A percentile compares a stretch with the other conserved stretches of the same genome.
Conservation (phyloP, 1,284 basidiomycete species). For the Grifola frondosa region DNA sequence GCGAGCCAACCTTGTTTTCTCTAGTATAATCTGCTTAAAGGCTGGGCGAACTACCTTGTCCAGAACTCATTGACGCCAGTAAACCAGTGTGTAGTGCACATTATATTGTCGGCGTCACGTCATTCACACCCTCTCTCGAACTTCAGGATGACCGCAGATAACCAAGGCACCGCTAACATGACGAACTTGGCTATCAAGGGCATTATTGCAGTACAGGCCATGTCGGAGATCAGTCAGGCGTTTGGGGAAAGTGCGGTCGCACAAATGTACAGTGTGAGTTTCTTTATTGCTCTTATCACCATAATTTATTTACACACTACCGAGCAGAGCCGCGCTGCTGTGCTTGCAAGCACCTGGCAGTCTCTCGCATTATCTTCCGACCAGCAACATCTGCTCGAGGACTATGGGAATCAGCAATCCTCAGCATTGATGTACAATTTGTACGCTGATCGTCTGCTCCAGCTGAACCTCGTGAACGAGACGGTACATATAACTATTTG, state of each 20-base stretch:
- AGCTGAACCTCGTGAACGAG: slow-evolving; percentile 19
- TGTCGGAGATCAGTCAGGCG: slow-evolving; percentile 56
- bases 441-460: slow-evolving; percentile 59
- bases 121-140: slow-evolving; percentile 37
- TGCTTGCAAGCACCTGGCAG: slow-evolving; percentile 24
- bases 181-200: slow-evolving; percentile 76
- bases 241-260: slow-evolving; percentile 46
- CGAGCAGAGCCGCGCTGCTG: slow-evolving; percentile 15
- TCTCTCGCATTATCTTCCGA: slow-evolving; percentile 36
- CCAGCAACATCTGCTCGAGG: slow-evolving; percentile 35
- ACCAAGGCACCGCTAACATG: slow-evolving; percentile 52
- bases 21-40: slow-evolving; percentile 54
- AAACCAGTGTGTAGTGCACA: slow-evolving; percentile 40
- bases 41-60: slow-evolving; percentile 71
- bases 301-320: background rate
- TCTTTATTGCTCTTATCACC: background rate
- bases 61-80: slow-evolving; percentile 54
- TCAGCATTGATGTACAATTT: slow-evolving; percentile 69
- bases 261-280: slow-evolving; percentile 48
- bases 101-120: background rate
- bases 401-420: slow-evolving; percentile 45
- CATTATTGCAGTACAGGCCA: slow-evolving; percentile 66
- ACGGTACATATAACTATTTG: slow-evolving; percentile 13
- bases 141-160: slow-evolving; percentile 60
- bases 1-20: background rate